A percentile compares a stretch with the other conserved stretches of the same genome.
Evolutionary conservation across 345 rosid species (phyloP).

Genomic region (Citrus sp.): DNA sequence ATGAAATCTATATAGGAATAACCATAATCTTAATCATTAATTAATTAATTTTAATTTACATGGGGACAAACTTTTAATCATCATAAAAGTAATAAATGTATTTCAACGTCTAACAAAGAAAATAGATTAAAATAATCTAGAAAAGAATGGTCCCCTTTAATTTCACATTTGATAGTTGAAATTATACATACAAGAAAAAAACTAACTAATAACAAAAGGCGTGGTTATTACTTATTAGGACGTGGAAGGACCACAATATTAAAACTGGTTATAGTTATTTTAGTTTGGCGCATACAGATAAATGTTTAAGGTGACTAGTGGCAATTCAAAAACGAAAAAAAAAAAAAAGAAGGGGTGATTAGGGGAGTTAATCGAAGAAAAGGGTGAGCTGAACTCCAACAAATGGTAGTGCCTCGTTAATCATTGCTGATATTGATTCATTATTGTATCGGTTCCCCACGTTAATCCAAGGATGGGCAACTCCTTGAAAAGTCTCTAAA

Average conservation of each 20-base stretch:
- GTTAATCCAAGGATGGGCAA: slow-evolving; percentile 25
- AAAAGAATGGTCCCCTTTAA: neutral
- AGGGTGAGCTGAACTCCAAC: slow-evolving; percentile 29
- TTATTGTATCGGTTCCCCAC: slow-evolving; percentile 56
- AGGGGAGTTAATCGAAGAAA: slow-evolving; percentile 8
- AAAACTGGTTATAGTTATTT: neutral
- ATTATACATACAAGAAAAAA: neutral
- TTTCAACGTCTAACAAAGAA: neutral
- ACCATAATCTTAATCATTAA: neutral
- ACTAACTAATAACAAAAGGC: neutral
- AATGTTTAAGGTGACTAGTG: slow-evolving; percentile 1
- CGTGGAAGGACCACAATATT: neutral
- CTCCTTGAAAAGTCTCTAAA: slow-evolving; percentile 7
- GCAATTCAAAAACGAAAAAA: too few species aligned
- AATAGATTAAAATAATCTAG: neutral
- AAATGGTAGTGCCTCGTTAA: slow-evolving; percentile 25
- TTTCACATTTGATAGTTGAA: neutral
- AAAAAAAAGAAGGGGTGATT: neutral
- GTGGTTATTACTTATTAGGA: neutral
- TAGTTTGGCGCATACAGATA: neutral
- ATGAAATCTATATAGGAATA: neutral
- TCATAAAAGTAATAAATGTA: neutral
- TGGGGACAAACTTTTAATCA: neutral
- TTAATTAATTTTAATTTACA: neutral
- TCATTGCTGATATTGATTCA: slow-evolving; percentile 40